phyloP scores from a whole-genome alignment of 1,284 basidiomycete species.

The Ganoderma sp. region DNA sequence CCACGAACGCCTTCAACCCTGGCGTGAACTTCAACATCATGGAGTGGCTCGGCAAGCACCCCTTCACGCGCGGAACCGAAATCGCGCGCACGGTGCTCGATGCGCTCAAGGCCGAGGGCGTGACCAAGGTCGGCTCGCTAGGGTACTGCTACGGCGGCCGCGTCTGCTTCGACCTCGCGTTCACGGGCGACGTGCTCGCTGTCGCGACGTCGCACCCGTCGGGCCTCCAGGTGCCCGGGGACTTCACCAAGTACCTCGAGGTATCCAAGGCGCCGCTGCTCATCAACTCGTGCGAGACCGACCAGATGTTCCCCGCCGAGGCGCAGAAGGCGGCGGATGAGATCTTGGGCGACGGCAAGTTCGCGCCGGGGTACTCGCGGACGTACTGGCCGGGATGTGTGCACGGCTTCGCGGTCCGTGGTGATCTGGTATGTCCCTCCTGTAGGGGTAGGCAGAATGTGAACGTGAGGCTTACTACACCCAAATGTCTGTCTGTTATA shows the following conservation, averaged over 20 bases:
- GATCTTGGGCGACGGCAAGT: slow-evolving; percentile 48
- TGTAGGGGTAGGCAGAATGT: too few species aligned
- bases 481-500: slow-evolving; percentile 21
- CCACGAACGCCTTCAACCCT: slow-evolving; percentile 29
- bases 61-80: slow-evolving; percentile 49
- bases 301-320: slow-evolving; percentile 42
- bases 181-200: slow-evolving; percentile 60
- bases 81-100: slow-evolving; percentile 60
- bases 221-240: slow-evolving; percentile 58
- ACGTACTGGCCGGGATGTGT: slow-evolving; percentile 50
- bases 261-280: slow-evolving; percentile 46
- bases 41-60: slow-evolving; percentile 59
- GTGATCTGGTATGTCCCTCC: slow-evolving; percentile 39
- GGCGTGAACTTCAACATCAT: slow-evolving; percentile 47
- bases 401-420: slow-evolving; percentile 60
- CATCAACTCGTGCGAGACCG: slow-evolving; percentile 50
- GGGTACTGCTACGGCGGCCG: slow-evolving; percentile 74
- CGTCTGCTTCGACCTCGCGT: slow-evolving; percentile 63
- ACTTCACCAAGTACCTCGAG: slow-evolving; percentile 46
- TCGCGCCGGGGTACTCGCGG: slow-evolving; percentile 48
- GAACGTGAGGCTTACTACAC: slow-evolving; percentile 14
- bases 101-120: slow-evolving; percentile 62
- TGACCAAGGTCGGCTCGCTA: slow-evolving; percentile 60
- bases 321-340: slow-evolving; percentile 44
- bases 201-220: slow-evolving; percentile 73